These are phyloP conservation scores for Naganishia onofrii DNA, from an alignment of 768 basidiomycete species.

Conservation along the genomic window DNA sequence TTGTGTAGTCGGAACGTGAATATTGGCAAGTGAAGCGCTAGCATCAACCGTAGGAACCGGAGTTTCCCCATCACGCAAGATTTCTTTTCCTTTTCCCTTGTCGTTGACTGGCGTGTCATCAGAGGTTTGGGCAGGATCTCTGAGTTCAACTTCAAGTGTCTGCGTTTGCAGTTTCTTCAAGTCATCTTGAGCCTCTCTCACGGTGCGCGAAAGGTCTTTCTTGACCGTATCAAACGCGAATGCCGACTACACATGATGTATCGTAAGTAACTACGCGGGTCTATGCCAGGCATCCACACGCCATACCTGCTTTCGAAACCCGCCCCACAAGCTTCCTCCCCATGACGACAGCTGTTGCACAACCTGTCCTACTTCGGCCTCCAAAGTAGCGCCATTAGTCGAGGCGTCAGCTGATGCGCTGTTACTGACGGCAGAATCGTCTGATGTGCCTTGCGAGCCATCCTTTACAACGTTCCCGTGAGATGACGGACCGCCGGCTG, in stretches of 20 bases:
- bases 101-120: slow-evolving; percentile 18
- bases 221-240: slow-evolving; percentile 42
- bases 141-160: slow-evolving; percentile 45
- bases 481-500: slow-evolving; percentile 5
- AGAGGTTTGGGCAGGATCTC: slow-evolving; percentile 33
- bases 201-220: slow-evolving; percentile 47
- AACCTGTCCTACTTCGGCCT: slow-evolving; percentile 85
- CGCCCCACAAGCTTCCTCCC: slow-evolving; percentile 77
- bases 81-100: slow-evolving; percentile 48
- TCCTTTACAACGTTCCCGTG: neutral
- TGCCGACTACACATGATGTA: slow-evolving; percentile 35
- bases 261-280: neutral
- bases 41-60: neutral
- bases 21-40: neutral
- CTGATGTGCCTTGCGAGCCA: neutral
- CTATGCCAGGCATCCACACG: neutral
- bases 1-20: slow-evolving; percentile 22
- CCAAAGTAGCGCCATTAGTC: slow-evolving; percentile 52
- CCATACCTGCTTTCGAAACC: slow-evolving; percentile 80
- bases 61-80: slow-evolving; percentile 1
- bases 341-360: slow-evolving; percentile 66
- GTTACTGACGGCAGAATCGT: neutral
- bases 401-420: neutral
- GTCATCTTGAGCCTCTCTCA: slow-evolving; percentile 49
- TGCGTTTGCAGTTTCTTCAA: slow-evolving; percentile 44